phyloP scores from a whole-genome alignment of 2,329 filamentous ascomycete genomes.

The Eurotiales sp. region DNA sequence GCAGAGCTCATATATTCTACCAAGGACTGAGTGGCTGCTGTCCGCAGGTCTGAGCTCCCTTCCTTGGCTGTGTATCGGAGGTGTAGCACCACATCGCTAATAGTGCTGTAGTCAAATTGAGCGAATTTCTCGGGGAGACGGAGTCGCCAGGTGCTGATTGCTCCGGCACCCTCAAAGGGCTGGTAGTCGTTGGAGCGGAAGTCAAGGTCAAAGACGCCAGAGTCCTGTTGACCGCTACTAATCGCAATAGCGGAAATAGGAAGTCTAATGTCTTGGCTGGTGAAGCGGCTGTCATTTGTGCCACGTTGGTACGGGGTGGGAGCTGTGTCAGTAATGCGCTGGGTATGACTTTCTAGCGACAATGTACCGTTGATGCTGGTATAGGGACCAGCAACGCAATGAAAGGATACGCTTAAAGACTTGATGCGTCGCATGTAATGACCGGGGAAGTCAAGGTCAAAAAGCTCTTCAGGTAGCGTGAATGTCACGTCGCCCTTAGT shows the following conservation, averaged over 20 bases:
- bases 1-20: too few species aligned
- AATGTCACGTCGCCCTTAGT: conserved; percentile 21
- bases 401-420: conserved; percentile 32
- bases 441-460: conserved; percentile 40
- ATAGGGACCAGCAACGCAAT: conserved; percentile 29
- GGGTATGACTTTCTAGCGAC: conserved; percentile 15
- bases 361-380: conserved; percentile 25
- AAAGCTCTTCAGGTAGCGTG: conserved; percentile 30
- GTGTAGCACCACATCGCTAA: conserved; percentile 34
- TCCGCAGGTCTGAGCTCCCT: too few species aligned
- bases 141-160: conserved; percentile 29
- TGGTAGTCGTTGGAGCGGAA: conserved; percentile 29
- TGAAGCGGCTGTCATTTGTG: too few species aligned
- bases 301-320: too few species aligned
- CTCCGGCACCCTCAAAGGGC: conserved; percentile 40
- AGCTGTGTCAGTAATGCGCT: too few species aligned
- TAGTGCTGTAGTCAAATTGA: conserved; percentile 33
- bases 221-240: conserved; percentile 24
- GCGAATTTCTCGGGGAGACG: conserved; percentile 25
- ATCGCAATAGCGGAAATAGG: conserved; percentile 27
- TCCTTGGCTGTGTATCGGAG: conserved; percentile 32
- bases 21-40: too few species aligned
- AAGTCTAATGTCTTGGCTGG: too few species aligned
- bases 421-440: conserved; percentile 38
- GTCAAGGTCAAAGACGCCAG: conserved; percentile 33